These are phyloP conservation scores for Lasiodiplodia sp. DNA, from an alignment of 2,329 filamentous ascomycete species.

Conservation along the genomic window DNA sequence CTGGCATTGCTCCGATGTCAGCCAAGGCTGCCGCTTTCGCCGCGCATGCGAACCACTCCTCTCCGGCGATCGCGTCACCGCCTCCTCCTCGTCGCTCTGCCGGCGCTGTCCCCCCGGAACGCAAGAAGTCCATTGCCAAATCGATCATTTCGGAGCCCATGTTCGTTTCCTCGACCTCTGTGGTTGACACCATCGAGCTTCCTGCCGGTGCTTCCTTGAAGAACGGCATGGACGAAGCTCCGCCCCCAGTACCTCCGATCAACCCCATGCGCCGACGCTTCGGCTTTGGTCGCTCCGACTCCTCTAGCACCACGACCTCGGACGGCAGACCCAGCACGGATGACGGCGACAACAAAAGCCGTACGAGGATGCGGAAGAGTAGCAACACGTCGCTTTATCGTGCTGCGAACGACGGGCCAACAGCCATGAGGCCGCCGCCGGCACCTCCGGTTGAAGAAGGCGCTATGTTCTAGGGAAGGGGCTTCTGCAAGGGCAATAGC, in stretches of 20 bases:
- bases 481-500: not conserved
- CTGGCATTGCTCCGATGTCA: slow-evolving; percentile 30
- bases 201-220: slow-evolving; percentile 62
- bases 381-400: slow-evolving; percentile 24
- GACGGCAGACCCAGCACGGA: slow-evolving; percentile 27
- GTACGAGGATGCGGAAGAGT: slow-evolving; percentile 6
- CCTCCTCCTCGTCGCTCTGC: slow-evolving; percentile 36
- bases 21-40: slow-evolving; percentile 33
- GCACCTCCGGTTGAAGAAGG: slow-evolving; percentile 23
- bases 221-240: slow-evolving; percentile 56
- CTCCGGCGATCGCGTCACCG: slow-evolving; percentile 31
- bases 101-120: slow-evolving; percentile 36
- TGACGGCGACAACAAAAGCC: slow-evolving; percentile 17
- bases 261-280: slow-evolving; percentile 65
- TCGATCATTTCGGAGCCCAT: slow-evolving; percentile 68
- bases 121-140: slow-evolving; percentile 67
- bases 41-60: slow-evolving; percentile 36
- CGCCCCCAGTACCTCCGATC: slow-evolving; percentile 65
- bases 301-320: slow-evolving; percentile 34
- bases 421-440: slow-evolving; percentile 15
- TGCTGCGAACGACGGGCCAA: not conserved
- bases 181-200: slow-evolving; percentile 65
- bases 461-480: slow-evolving; percentile 30
- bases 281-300: slow-evolving; percentile 47
- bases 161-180: slow-evolving; percentile 62